These are phyloP conservation scores for Geotrichum aggregatum DNA, from an alignment of 1,139 yeast genomes.

Conservation along the genomic window DNA sequence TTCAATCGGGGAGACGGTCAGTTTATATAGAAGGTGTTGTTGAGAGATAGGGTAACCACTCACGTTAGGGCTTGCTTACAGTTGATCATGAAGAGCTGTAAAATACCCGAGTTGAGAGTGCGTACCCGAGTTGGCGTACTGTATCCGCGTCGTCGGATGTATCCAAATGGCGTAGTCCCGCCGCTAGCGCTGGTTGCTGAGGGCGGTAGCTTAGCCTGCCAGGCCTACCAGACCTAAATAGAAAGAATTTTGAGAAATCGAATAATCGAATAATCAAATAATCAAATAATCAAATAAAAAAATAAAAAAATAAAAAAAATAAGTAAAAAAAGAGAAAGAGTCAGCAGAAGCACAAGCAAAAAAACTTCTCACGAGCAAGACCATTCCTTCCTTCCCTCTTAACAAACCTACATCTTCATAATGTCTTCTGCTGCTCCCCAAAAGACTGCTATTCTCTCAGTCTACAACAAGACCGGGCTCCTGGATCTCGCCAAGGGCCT, in stretches of 20 bases:
- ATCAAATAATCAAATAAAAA: too few species aligned
- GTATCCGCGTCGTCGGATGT: not conserved
- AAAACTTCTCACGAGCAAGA: not conserved
- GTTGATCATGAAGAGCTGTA: not conserved
- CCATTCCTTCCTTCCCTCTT: not conserved
- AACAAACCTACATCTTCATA: not conserved
- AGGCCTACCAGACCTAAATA: too few species aligned
- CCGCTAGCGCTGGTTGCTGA: not conserved
- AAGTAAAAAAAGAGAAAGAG: not conserved
- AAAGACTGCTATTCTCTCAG: slow-evolving; percentile 92
- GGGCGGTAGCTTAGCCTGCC: too few species aligned
- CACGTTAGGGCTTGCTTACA: slow-evolving; percentile 1
- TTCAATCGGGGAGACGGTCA: not conserved
- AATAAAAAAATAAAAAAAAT: not conserved
- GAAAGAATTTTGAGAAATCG: too few species aligned
- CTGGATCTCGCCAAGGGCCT: slow-evolving; percentile 94
- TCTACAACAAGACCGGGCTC: slow-evolving; percentile 94
- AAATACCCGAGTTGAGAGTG: not conserved
- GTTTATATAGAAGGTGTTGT: not conserved
- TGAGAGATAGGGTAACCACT: not conserved
- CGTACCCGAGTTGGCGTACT: not conserved
- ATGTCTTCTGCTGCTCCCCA: slow-evolving; percentile 16
- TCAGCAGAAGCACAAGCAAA: slow-evolving; percentile 4
- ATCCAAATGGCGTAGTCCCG: not conserved
- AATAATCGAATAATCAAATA: too few species aligned